These are phyloP conservation scores for Escovopsis sp. DNA, from an alignment of 2,329 filamentous ascomycete species.

Conservation along the genomic window DNA sequence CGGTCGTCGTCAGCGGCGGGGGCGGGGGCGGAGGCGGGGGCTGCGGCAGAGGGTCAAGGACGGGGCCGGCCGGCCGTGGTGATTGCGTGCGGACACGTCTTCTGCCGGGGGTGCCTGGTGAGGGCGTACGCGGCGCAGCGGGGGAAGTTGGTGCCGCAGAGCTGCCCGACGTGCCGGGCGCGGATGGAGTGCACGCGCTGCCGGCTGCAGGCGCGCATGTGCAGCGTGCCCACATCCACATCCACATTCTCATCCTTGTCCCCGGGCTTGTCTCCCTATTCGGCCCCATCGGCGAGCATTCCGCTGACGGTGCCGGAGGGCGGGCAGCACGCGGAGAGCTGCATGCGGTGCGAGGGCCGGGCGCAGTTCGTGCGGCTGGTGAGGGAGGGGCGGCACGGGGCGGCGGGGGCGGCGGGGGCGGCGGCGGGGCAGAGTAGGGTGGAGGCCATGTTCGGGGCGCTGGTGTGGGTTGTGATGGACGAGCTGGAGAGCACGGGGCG, in stretches of 20 bases:
- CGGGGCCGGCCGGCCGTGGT: neutral
- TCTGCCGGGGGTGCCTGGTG: slow-evolving; percentile 8
- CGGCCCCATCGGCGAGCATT: neutral
- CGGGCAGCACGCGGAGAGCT: neutral
- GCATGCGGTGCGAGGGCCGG: slow-evolving; percentile 7
- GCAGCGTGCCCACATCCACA: neutral
- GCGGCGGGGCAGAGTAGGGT: neutral
- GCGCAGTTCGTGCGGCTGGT: slow-evolving; percentile 3
- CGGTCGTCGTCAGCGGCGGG: too few species aligned
- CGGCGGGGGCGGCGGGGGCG: neutral
- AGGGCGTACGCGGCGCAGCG: neutral
- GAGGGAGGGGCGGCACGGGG: neutral
- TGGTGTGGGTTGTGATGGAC: slow-evolving; percentile 8
- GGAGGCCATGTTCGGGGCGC: slow-evolving; percentile 6
- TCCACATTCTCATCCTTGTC: too few species aligned
- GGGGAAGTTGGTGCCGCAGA: neutral
- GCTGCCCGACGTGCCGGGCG: neutral
- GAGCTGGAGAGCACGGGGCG: slow-evolving; percentile 2
- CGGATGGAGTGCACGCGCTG: neutral
- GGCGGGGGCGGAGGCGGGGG: too few species aligned
- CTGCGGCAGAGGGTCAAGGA: neutral
- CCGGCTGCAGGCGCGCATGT: neutral
- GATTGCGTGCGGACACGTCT: slow-evolving; percentile 11
- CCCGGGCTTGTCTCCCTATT: too few species aligned
- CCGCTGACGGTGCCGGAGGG: slow-evolving; percentile 2